Base-by-base conservation (phyloP, 768 basidiomycete species). In the Melanogaster broomeanus region DNA sequence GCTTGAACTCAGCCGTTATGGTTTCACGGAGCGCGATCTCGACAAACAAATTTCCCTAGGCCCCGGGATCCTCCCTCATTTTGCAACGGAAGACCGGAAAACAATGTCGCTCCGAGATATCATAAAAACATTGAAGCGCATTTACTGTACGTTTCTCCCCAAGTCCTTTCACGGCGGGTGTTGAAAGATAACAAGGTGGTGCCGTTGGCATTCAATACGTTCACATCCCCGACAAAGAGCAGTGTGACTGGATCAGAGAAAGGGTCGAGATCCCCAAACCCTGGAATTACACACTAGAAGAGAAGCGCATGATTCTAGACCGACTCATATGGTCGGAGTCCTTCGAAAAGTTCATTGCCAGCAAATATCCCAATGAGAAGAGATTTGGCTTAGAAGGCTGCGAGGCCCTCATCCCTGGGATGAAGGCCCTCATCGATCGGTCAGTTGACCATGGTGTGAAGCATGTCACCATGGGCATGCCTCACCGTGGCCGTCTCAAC, bases 281-380 rank as follows among this genome's bases (percentile, higher is more conserved):
- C 7, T 98, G 93, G 93, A 93, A 94, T 63, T 99, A 98, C 74
- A 91, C 90, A 45, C 82, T 95, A 46, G 97, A 99, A 62, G 97
- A 99, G 77, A 99, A 98, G 74, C 87, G 93, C 42, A 95, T 98
- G 91, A 95, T 99, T 58, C 83, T 99, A 49, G 97, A 99, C 74
- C 91, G 97, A 54, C 87, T 98, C 61, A 98, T 98, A 68, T 99
- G 97, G 97, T 98, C 96, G n/a, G 97, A 98, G 63, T 89, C 91
- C 4, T 98, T 98, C 65, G 97, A 99, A 72, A 94, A 94, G 65
- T 99, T 98, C 80, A 94, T 99, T 57, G 89, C 94, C 19, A 90
- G 85, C 80, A 99, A 98, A 71, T 97, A 92, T 74, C 97, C 97
- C 60, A 99, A 98, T 74, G 97, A 99, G 78, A 99, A 99, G 74